Percentiles rank a stretch among this genome's conserved stretches.
phyloP scores from a whole-genome alignment of 2,329 filamentous ascomycete genomes.

The Cryphonectria carpinicola region DNA sequence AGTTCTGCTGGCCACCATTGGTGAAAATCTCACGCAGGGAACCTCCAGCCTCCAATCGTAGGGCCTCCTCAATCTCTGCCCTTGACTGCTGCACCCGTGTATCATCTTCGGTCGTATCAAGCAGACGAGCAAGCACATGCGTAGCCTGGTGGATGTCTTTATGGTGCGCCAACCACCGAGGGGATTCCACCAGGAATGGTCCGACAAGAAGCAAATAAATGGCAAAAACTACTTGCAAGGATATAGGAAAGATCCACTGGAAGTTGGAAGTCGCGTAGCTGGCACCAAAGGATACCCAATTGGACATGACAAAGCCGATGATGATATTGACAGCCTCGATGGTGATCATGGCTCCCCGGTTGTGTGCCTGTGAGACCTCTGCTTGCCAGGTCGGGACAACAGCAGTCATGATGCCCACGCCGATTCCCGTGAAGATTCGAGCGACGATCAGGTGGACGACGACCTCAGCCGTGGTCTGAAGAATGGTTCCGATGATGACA shows the following conservation, averaged over 20 bases:
- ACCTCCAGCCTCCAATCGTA: slow-evolving; percentile 1
- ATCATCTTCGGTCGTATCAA: slow-evolving; percentile 13
- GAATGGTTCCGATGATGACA: slow-evolving; percentile 15
- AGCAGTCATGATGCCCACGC: slow-evolving; percentile 18
- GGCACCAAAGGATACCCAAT: slow-evolving; percentile 16
- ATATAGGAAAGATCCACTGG: slow-evolving; percentile 17
- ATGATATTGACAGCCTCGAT: slow-evolving; percentile 19
- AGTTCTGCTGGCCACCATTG: slow-evolving; percentile 21
- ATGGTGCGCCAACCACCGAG: slow-evolving; percentile 14
- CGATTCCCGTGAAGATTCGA: slow-evolving; percentile 14
- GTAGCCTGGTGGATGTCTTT: slow-evolving; percentile 7
- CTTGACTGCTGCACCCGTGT: slow-evolving; percentile 3
- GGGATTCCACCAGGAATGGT: slow-evolving; percentile 15
- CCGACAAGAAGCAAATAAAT: slow-evolving; percentile 17
- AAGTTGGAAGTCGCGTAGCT: slow-evolving; percentile 9
- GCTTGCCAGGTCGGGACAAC: slow-evolving; percentile 18
- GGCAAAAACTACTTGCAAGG: background rate
- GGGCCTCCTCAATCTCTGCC: slow-evolving; percentile 8
- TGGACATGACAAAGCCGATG: slow-evolving; percentile 13
- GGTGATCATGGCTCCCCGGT: slow-evolving; percentile 17
- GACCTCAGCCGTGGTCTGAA: slow-evolving; percentile 10
- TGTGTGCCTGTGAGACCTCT: slow-evolving; percentile 13
- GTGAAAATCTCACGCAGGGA: slow-evolving; percentile 14
- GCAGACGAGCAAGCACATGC: slow-evolving; percentile 13
- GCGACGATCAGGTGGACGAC: slow-evolving; percentile 15